These are phyloP conservation scores for Fusarium stilboides DNA, from an alignment of 2,329 filamentous ascomycete species.

Conservation along the genomic window DNA sequence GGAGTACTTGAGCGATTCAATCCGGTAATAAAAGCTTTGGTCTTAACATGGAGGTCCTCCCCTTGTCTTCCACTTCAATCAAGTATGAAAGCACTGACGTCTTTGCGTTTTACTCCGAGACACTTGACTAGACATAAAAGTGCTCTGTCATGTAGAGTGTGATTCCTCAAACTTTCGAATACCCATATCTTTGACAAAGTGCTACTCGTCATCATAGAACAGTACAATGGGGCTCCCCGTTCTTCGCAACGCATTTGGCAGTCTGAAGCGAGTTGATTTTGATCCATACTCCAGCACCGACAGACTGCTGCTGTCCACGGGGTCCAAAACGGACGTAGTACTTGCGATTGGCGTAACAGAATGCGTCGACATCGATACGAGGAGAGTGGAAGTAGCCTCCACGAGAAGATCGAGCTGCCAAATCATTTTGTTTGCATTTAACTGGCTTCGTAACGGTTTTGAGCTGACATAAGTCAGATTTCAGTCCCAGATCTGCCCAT, in stretches of 20 bases:
- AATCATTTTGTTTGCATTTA: constrained; percentile 4
- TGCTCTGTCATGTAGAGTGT: too few relatives aligned
- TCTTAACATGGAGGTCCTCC: too few relatives aligned
- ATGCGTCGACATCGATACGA: constrained; percentile 5
- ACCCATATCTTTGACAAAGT: too few relatives aligned
- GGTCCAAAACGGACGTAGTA: constrained; percentile 2
- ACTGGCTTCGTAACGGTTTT: neutral
- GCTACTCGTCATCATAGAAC: neutral
- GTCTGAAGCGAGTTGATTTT: constrained; percentile 10
- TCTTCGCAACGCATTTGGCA: constrained; percentile 6
- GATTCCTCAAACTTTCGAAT: too few relatives aligned
- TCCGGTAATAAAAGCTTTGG: too few relatives aligned
- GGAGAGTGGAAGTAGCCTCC: constrained; percentile 8
- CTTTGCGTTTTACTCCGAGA: too few relatives aligned
- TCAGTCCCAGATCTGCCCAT: constrained; percentile 1
- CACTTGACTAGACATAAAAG: too few relatives aligned
- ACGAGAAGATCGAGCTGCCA: neutral
- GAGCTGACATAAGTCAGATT: neutral
- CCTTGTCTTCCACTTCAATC: too few relatives aligned
- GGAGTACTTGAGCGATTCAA: too few relatives aligned
- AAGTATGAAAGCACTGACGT: too few relatives aligned
- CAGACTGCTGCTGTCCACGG: neutral
- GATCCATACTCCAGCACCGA: constrained; percentile 8
- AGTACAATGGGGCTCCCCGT: constrained; percentile 7
- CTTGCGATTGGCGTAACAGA: constrained; percentile 9